Conservation (phyloP, 371 early-diverging fungal genomes). For the Mortierella sp. region DNA sequence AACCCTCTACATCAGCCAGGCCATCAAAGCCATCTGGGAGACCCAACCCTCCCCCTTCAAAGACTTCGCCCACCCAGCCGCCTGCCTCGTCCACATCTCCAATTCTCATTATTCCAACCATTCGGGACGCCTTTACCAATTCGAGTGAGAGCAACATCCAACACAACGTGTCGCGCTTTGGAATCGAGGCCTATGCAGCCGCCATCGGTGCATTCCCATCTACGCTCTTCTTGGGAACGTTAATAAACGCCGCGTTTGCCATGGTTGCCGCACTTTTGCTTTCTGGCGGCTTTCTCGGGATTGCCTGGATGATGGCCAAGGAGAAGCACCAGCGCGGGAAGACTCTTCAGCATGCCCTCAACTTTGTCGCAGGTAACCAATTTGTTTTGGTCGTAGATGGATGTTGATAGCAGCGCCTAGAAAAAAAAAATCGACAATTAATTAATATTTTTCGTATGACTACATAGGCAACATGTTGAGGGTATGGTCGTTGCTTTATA, state of each 20-base stretch:
- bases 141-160: conserved; percentile 12
- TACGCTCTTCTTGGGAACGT: conserved; percentile 57
- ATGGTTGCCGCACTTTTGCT: conserved; percentile 43
- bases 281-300: conserved; percentile 35
- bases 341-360: conserved; percentile 46
- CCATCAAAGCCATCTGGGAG: background rate
- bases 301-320: conserved; percentile 55
- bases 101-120: conserved; percentile 30
- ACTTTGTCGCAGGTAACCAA: conserved; percentile 41
- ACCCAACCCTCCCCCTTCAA: conserved; percentile 5
- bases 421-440: background rate
- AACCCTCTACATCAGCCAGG: background rate
- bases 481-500: conserved; percentile 41
- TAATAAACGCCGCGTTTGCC: conserved; percentile 35
- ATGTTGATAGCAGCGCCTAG: no score
- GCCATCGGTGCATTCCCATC: conserved; percentile 61
- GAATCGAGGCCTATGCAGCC: conserved; percentile 58
- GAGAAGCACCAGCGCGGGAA: conserved; percentile 49
- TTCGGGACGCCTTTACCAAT: conserved; percentile 36
- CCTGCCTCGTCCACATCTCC: conserved; percentile 17
- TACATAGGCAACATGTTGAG: conserved; percentile 40
- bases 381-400: background rate
- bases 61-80: conserved; percentile 8
- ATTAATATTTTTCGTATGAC: background rate
- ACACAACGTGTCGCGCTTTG: conserved; percentile 56